phyloP scores from a whole-genome alignment of 108 stramenopile species.

The Nitzschia sp. region DNA sequence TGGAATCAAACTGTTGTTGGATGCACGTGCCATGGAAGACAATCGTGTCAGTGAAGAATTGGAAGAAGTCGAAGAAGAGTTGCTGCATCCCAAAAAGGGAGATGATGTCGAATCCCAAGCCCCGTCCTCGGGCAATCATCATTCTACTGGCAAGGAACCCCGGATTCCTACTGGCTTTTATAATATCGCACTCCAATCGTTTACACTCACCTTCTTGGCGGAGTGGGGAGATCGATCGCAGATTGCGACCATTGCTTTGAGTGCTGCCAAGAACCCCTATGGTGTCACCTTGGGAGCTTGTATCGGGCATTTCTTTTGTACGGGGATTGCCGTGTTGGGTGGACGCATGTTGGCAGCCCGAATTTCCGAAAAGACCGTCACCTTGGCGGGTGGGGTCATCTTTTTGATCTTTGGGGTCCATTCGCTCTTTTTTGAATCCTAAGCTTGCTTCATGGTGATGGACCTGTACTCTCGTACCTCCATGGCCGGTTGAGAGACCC shows the following conservation, averaged over 20 bases:
- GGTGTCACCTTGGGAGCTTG: slow-evolving; percentile 96
- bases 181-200: slow-evolving; percentile 79
- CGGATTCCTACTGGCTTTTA: slow-evolving; percentile 27
- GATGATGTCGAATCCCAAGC: slow-evolving; percentile 13
- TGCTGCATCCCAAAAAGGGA: slow-evolving; percentile 65
- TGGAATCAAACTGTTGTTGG: slow-evolving; percentile 89
- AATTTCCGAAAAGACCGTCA: slow-evolving; percentile 93
- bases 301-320: slow-evolving; percentile 97
- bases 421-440: slow-evolving; percentile 82
- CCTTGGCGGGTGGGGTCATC: slow-evolving; percentile 85
- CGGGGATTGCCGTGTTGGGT: slow-evolving; percentile 95
- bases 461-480: no score
- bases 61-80: slow-evolving; percentile 97
- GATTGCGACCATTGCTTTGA: slow-evolving; percentile 99
- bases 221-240: slow-evolving; percentile 99
- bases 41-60: slow-evolving; percentile 92
- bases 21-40: slow-evolving; percentile 77
- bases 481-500: no score
- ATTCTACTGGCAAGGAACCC: not conserved
- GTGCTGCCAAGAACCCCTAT: slow-evolving; percentile 92
- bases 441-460: no score
- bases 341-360: slow-evolving; percentile 95
- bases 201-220: slow-evolving; percentile 97
- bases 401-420: slow-evolving; percentile 95
- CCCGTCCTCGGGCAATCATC: no score